These are phyloP conservation scores for Sporothrix mexicana DNA, from an alignment of 2,329 filamentous ascomycete genomes.

Conservation along the genomic window DNA sequence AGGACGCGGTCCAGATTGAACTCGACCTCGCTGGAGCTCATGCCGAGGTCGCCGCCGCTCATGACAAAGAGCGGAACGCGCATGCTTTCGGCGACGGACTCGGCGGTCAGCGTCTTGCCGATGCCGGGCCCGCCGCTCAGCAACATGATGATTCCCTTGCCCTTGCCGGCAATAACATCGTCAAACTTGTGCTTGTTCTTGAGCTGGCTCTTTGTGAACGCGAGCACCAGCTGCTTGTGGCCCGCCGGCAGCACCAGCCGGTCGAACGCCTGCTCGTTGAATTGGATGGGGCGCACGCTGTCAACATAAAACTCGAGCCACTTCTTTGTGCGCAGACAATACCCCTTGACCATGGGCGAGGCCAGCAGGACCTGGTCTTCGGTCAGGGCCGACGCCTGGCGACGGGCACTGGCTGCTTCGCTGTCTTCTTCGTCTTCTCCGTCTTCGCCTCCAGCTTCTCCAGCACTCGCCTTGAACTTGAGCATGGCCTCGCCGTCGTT, in stretches of 20 bases:
- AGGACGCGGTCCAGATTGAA: constrained; percentile 69
- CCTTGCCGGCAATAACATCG: constrained; percentile 38
- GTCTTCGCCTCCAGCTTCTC: constrained; percentile 8
- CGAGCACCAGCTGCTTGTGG: constrained; percentile 43
- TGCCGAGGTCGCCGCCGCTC: constrained; percentile 72
- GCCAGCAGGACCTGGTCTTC: constrained; percentile 41
- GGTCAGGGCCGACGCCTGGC: constrained; percentile 36
- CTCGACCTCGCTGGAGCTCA: constrained; percentile 68
- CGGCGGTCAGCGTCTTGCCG: constrained; percentile 58
- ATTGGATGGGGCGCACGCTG: constrained; percentile 49
- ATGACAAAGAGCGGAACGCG: constrained; percentile 57
- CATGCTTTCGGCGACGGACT: constrained; percentile 57
- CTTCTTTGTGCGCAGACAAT: constrained; percentile 50
- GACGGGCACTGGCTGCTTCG: constrained; percentile 31
- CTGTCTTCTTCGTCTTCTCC: constrained; percentile 4
- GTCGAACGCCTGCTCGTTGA: constrained; percentile 53
- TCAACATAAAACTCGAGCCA: constrained; percentile 56
- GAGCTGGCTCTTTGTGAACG: constrained; percentile 44
- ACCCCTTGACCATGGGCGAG: constrained; percentile 49
- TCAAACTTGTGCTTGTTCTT: constrained; percentile 39
- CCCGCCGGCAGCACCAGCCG: constrained; percentile 43
- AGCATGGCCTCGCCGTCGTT: constrained; percentile 23
- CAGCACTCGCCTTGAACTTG: background rate
- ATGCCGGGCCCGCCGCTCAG: constrained; percentile 56
- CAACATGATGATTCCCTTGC: constrained; percentile 49